phyloP scores from a whole-genome alignment of 768 basidiomycete species.

The Russula sp. region DNA sequence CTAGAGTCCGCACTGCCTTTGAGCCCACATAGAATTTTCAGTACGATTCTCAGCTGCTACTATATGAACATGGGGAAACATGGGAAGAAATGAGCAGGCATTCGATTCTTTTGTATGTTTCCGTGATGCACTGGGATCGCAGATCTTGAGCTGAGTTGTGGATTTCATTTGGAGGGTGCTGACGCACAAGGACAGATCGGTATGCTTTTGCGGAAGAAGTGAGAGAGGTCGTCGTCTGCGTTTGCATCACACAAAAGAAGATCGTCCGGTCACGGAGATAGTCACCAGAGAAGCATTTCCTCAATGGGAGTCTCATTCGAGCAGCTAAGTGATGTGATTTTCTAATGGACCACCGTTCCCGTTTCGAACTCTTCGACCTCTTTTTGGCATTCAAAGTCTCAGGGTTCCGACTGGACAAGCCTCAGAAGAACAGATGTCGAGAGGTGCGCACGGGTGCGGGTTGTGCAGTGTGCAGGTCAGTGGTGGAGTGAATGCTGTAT shows the following conservation, averaged over 20 bases:
- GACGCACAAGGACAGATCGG: conserved; percentile 57
- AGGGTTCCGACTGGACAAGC: conserved; percentile 88
- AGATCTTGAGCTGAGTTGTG: no score
- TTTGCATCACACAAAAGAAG: not conserved
- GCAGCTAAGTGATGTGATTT: not conserved
- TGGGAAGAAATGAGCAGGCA: conserved; percentile 28
- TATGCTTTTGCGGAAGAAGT: conserved; percentile 50
- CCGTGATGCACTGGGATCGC: no score
- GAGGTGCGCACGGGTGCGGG: no score
- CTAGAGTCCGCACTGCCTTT: conserved; percentile 60
- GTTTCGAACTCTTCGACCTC: conserved; percentile 66
- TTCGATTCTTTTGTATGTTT: conserved; percentile 67
- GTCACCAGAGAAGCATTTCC: not conserved
- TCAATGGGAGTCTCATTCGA: not conserved
- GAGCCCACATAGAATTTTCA: conserved; percentile 62
- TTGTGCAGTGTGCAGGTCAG: no score
- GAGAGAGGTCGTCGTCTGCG: not conserved
- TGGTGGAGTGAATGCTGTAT: no score
- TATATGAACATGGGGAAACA: conserved; percentile 45
- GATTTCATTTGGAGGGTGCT: conserved; percentile 67
- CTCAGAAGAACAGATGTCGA: conserved; percentile 87
- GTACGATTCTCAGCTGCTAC: conserved; percentile 66
- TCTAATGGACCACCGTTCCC: conserved; percentile 39
- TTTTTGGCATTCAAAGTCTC: conserved; percentile 68
- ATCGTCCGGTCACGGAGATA: not conserved